These are phyloP conservation scores for Lipomyces yamadae DNA, from an alignment of 805 yeast species.

Conservation along the genomic window DNA sequence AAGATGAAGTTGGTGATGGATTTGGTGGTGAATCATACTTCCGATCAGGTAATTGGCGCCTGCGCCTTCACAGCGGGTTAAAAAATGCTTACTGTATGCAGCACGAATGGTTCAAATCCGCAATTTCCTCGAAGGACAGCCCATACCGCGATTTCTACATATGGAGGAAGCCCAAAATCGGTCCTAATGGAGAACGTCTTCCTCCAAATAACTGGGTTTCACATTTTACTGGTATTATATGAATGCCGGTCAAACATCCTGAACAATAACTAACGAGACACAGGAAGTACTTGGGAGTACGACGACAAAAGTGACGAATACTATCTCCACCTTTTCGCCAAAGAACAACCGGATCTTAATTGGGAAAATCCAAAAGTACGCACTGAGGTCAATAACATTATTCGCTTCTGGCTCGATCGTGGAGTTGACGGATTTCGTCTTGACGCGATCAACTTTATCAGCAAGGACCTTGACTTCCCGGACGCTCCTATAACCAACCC, in stretches of 20 bases:
- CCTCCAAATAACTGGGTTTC: conserved; percentile 66
- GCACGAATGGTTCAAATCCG: conserved; percentile 64
- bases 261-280: no score
- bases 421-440: conserved; percentile 67
- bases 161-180: conserved; percentile 57
- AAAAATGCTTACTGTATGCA: conserved; percentile 39
- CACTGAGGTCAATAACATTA: conserved; percentile 52
- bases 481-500: conserved; percentile 56
- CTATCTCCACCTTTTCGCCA: conserved; percentile 61
- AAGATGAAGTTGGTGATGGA: conserved; percentile 60
- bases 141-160: conserved; percentile 67
- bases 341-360: conserved; percentile 64
- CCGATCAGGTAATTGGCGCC: conserved; percentile 41
- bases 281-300: conserved; percentile 57
- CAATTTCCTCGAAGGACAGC: conserved; percentile 55
- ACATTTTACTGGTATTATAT: conserved; percentile 46
- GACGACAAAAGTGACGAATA: conserved; percentile 61
- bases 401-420: conserved; percentile 64
- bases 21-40: conserved; percentile 64
- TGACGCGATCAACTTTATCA: conserved; percentile 59
- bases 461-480: conserved; percentile 53
- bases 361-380: conserved; percentile 59
- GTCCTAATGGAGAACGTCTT: conserved; percentile 52
- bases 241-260: not conserved
- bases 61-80: not conserved